Evolutionary conservation across 1,139 yeast genomes (phyloP).

Genomic region (Zygoascus meyerae): DNA sequence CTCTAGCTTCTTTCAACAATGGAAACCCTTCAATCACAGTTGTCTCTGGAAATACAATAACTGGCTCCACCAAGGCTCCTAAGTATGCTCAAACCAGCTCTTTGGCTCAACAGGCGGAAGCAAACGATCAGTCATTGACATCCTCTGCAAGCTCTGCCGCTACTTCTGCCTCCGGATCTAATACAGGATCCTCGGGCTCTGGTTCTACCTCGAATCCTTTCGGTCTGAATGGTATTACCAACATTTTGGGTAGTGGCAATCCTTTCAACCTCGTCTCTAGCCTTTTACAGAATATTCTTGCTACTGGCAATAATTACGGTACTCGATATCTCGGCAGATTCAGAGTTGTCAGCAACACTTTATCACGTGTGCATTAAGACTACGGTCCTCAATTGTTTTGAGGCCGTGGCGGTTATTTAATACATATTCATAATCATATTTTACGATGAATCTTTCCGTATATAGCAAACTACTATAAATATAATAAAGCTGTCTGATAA

Average conservation of each 20-base stretch:
- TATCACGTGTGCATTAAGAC: not conserved
- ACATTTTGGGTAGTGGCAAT: not conserved
- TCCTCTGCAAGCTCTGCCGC: not conserved
- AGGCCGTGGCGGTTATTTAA: no score
- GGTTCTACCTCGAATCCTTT: not conserved
- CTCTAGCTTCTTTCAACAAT: slow-evolving; percentile 20
- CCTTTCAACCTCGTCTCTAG: not conserved
- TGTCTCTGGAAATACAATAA: slow-evolving; percentile 15
- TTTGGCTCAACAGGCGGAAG: slow-evolving; percentile 2
- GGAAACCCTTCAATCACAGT: slow-evolving; percentile 13
- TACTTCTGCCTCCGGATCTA: not conserved
- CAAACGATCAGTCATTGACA: not conserved
- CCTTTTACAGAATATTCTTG: not conserved
- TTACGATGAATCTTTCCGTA: no score
- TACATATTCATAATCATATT: no score
- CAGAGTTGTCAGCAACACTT: slow-evolving; percentile 1
- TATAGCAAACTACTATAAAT: no score
- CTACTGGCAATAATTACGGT: not conserved
- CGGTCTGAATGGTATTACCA: slow-evolving; percentile 1
- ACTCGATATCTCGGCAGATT: not conserved
- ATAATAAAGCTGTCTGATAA: no score
- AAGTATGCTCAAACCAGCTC: slow-evolving; percentile 2
- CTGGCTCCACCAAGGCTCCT: slow-evolving; percentile 14
- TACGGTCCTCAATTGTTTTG: no score
- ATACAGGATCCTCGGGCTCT: not conserved